Evolutionary conservation across 768 basidiomycete genomes (phyloP).

Genomic region (Naganishia randhawae): DNA sequence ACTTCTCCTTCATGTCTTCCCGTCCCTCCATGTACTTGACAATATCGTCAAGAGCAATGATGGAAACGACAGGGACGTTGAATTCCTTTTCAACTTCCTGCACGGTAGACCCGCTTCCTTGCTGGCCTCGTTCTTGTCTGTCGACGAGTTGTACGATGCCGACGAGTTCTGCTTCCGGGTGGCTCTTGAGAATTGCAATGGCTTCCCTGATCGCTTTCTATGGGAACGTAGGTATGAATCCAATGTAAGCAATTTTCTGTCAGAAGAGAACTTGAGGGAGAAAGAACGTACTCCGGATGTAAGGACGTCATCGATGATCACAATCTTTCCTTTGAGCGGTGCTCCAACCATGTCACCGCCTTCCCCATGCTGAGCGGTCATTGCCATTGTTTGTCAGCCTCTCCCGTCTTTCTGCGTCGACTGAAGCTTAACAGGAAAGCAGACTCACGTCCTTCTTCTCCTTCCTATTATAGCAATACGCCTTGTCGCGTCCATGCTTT

Average conservation of each 20-base stretch:
- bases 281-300: slow-evolving; percentile 54
- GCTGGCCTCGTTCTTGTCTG: slow-evolving; percentile 74
- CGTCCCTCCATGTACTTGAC: slow-evolving; percentile 75
- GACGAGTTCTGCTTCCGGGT: slow-evolving; percentile 67
- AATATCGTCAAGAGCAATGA: slow-evolving; percentile 79
- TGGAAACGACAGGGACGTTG: slow-evolving; percentile 69
- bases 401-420: background rate
- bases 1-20: slow-evolving; percentile 60
- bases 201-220: slow-evolving; percentile 77
- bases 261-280: no score
- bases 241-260: no score
- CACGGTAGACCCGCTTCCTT: slow-evolving; percentile 64
- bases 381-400: slow-evolving; percentile 23
- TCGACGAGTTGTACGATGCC: slow-evolving; percentile 86
- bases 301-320: slow-evolving; percentile 94
- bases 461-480: slow-evolving; percentile 89
- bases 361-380: slow-evolving; percentile 66
- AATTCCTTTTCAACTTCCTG: slow-evolving; percentile 73
- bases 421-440: background rate
- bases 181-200: slow-evolving; percentile 64
- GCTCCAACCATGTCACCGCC: slow-evolving; percentile 88
- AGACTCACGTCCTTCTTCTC: slow-evolving; percentile 70
- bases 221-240: slow-evolving; percentile 54
- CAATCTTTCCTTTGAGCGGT: slow-evolving; percentile 70
- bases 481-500: slow-evolving; percentile 63